Base-by-base conservation (phyloP, 1,284 basidiomycete species). In the Lentinula novae-zelandiae region DNA sequence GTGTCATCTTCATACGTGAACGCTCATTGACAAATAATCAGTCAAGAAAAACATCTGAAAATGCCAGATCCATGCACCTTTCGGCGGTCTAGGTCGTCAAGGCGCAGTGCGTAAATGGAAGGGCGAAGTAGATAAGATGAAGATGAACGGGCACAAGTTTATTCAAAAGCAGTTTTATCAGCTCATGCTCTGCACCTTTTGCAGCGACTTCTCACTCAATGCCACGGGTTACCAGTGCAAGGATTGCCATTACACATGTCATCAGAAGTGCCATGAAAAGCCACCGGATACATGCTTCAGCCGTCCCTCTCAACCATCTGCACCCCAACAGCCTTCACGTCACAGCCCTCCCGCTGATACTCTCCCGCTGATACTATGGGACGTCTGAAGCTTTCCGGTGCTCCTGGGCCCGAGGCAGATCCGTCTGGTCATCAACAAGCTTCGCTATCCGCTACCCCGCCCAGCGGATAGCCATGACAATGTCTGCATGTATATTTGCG, bases 71-170 rank as follows among this genome's bases (percentile, higher is more conserved):
- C 97, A 99, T 70, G 91, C 86, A 5, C 86, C 86, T 20, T 84
- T 80, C 12, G 80, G 90, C 62, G 95, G 94, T 63, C 87, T 99
- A 36, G 97, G 96, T 46, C 94, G 97, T 74, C 96, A 98, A 77
- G 97, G 96, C 64, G 97, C 97, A 63, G 88, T 99, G 66, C 90
- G 96, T 70, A 98, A 98, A 79, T 93, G 95, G 71, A 98, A 98
- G 78, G 96, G 92, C 68, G 96, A 99, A 76, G 92, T 99, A 10
- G 95, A 97, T 76, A n/a, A n/a, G n/a, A n/a, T n/a, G n/a, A 96
- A 98, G 76, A 98, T 98, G 93, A 99, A 99, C 72, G 97, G 97
- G 3, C 97, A 99, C 81, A 94, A 97, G 75, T 99, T 99, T 72
- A 84, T 99, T 57, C 93, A 95, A 70, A 87, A 90, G 58, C 97